Conservation (phyloP, 768 basidiomycete genomes). For the Tylopilus rubrobrunneus region DNA sequence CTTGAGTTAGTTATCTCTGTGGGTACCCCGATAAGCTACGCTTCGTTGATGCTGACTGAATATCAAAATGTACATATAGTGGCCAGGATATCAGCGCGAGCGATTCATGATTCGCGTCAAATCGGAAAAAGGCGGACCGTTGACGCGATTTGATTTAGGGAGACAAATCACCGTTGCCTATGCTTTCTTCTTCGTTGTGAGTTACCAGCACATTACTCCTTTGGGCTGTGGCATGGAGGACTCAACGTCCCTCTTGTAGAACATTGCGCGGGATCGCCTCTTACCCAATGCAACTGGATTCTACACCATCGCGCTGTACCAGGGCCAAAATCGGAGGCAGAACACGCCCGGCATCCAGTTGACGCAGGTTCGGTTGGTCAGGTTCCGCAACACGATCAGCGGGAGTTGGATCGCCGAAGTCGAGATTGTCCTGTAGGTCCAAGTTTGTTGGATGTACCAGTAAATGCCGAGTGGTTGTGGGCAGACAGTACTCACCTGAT, state of each 20-base stretch:
- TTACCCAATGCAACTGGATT: background rate
- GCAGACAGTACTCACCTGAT: too few species aligned
- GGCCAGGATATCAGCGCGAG: constrained; percentile 4
- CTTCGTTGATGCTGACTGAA: background rate
- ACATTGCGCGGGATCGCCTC: background rate
- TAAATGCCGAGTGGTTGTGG: too few species aligned
- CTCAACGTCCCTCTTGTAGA: background rate
- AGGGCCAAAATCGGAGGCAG: background rate
- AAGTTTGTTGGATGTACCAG: background rate
- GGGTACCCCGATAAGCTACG: background rate
- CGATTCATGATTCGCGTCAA: background rate
- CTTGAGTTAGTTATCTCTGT: constrained; percentile 1
- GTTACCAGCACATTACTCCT: background rate
- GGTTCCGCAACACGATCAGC: background rate
- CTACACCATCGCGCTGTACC: constrained; percentile 13
- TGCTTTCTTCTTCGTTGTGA: background rate
- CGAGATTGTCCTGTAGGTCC: constrained; percentile 4
- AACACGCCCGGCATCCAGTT: constrained; percentile 4
- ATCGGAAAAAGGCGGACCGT: background rate
- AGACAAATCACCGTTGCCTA: background rate
- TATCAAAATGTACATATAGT: background rate
- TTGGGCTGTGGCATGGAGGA: background rate
- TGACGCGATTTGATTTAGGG: constrained; percentile 7
- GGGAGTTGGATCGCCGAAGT: constrained; percentile 11
- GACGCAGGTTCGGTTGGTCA: constrained; percentile 4